Evolutionary conservation across 2,329 filamentous ascomycete genomes (phyloP).

Genomic region (Coniochaeta prunicola): DNA sequence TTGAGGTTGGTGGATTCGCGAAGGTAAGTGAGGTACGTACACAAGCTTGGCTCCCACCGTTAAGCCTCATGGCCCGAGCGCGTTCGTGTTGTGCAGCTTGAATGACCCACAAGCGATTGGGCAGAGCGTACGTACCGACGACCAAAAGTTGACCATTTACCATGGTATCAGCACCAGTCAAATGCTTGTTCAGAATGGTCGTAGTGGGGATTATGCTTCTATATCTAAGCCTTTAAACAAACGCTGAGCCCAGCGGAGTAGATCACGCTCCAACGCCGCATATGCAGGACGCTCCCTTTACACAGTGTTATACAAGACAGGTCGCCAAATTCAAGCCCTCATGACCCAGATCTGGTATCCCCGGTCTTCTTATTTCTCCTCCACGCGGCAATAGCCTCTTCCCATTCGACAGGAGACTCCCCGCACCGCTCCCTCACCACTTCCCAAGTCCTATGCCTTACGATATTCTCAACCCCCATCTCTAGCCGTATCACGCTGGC

Average conservation of each 20-base stretch:
- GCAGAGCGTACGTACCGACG: too few species aligned
- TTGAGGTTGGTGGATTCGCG: not conserved
- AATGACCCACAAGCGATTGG: too few species aligned
- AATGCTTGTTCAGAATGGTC: not conserved
- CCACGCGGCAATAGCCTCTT: constrained; percentile 60
- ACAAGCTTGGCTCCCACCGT: not conserved
- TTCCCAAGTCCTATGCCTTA: constrained; percentile 76
- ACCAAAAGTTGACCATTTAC: too few species aligned
- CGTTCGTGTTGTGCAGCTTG: too few species aligned
- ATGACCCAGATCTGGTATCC: not conserved
- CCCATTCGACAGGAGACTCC: constrained; percentile 52
- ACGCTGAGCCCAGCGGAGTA: not conserved
- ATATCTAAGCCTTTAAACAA: not conserved
- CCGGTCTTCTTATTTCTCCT: constrained; percentile 24
- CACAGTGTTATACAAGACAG: not conserved
- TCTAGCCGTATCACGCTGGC: constrained; percentile 69
- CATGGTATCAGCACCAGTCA: not conserved
- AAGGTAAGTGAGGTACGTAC: not conserved
- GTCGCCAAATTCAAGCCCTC: not conserved
- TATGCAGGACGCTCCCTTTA: not conserved
- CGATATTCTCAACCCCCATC: constrained; percentile 67
- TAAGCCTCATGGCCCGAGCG: not conserved
- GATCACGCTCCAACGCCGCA: not conserved
- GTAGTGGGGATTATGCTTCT: not conserved
- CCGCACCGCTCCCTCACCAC: constrained; percentile 70